Conservation (phyloP, 805 yeast genomes). For the Yarrowia sp. region DNA sequence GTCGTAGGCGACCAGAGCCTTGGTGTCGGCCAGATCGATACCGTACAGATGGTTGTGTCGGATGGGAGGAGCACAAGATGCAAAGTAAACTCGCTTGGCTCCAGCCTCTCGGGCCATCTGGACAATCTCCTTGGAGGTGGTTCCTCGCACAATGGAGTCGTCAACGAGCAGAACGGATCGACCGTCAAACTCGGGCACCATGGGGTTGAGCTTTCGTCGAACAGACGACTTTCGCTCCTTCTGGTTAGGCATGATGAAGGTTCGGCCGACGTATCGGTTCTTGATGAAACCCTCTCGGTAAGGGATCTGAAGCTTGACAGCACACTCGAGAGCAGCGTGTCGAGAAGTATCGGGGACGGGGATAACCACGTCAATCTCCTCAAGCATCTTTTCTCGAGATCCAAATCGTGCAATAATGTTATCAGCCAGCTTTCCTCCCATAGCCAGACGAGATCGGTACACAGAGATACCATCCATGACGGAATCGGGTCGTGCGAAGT, state of each 20-base stretch:
- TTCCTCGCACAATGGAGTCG: slow-evolving; percentile 96
- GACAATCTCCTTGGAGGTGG: slow-evolving; percentile 93
- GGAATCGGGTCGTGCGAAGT: slow-evolving; percentile 96
- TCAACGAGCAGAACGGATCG: slow-evolving; percentile 87
- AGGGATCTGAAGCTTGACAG: slow-evolving; percentile 72
- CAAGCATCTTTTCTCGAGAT: slow-evolving; percentile 45
- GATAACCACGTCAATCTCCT: slow-evolving; percentile 84
- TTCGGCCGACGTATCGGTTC: slow-evolving; percentile 94
- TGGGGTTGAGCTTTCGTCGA: slow-evolving; percentile 90
- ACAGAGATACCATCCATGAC: slow-evolving; percentile 96
- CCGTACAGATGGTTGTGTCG: slow-evolving; percentile 95
- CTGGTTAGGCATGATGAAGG: slow-evolving; percentile 98
- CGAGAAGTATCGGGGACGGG: slow-evolving; percentile 99
- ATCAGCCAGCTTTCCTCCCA: slow-evolving; percentile 87
- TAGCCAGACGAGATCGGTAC: slow-evolving; percentile 83
- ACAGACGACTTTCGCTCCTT: slow-evolving; percentile 90
- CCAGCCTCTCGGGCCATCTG: slow-evolving; percentile 99
- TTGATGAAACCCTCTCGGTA: slow-evolving; percentile 97
- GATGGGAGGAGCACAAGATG: slow-evolving; percentile 98
- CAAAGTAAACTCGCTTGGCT: slow-evolving; percentile 90
- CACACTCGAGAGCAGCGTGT: slow-evolving; percentile 89
- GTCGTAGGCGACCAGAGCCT: slow-evolving; percentile 85
- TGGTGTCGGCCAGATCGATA: slow-evolving; percentile 93
- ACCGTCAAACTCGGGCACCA: slow-evolving; percentile 86
- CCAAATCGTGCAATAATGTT: slow-evolving; percentile 52